A percentile compares a stretch with the other conserved stretches of the same genome.
Conservation (phyloP, 164 flowering plant species). For the Macadamia tetraphylla region DNA sequence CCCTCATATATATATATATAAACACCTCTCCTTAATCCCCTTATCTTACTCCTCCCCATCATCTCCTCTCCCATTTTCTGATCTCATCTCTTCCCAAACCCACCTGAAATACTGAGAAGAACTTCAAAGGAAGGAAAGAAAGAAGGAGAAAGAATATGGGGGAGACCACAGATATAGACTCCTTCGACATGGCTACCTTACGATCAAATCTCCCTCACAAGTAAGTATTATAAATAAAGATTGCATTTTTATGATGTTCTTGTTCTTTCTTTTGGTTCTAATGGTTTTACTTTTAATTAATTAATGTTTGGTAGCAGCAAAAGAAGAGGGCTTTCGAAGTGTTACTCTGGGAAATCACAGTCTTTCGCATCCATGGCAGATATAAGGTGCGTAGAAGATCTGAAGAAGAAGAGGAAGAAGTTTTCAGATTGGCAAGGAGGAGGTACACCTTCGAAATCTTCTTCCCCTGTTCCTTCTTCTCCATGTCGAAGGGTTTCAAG, state of each 20-base stretch:
- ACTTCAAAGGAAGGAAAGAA: constrained; percentile 6
- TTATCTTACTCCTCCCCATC: no score
- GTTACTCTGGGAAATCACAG: constrained; percentile 54
- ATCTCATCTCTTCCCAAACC: constrained; percentile 4
- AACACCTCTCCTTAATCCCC: not conserved
- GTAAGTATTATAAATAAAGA: constrained; percentile 22
- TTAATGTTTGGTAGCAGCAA: constrained; percentile 29
- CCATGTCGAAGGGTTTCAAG: constrained; percentile 33
- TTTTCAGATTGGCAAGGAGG: constrained; percentile 15
- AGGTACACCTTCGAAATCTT: no score
- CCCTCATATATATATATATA: not conserved
- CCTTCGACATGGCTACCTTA: constrained; percentile 41
- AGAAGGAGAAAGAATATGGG: constrained; percentile 22
- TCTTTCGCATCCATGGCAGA: constrained; percentile 49
- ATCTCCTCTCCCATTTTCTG: not conserved
- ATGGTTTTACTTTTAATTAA: no score
- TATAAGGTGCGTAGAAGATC: constrained; percentile 44
- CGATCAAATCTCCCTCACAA: constrained; percentile 39
- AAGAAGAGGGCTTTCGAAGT: constrained; percentile 72
- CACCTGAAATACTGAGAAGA: not conserved
- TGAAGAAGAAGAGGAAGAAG: constrained; percentile 59
- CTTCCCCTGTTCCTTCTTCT: constrained; percentile 13
- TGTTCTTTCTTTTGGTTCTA: no score
- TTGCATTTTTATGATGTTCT: no score
- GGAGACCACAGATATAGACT: not conserved